Evolutionary conservation across 1,139 yeast species (phyloP).

Genomic region (Trichomonascaceae sp.): DNA sequence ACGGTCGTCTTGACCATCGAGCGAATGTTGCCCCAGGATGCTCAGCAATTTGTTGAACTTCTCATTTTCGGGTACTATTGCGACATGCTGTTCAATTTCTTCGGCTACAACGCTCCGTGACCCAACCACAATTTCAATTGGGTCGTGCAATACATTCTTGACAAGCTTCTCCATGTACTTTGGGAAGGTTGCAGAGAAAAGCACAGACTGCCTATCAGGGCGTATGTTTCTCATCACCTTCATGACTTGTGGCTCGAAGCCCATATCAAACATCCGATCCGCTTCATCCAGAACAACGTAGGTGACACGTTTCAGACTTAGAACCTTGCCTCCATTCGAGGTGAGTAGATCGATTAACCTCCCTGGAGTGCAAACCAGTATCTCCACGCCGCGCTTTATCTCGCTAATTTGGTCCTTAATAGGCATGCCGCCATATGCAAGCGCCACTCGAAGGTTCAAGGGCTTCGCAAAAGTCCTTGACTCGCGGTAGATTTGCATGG

Average conservation of each 20-base stretch:
- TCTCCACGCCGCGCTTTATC: conserved; percentile 64
- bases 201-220: conserved; percentile 82
- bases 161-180: conserved; percentile 65
- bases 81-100: conserved; percentile 63
- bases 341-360: conserved; percentile 80
- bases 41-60: conserved; percentile 46
- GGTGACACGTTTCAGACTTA: conserved; percentile 57
- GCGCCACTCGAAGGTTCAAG: conserved; percentile 41
- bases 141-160: conserved; percentile 41
- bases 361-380: conserved; percentile 93
- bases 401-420: conserved; percentile 74
- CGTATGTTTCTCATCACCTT: conserved; percentile 67
- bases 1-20: conserved; percentile 32
- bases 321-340: conserved; percentile 68
- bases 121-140: conserved; percentile 72
- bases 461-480: conserved; percentile 43
- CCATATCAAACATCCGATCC: conserved; percentile 93
- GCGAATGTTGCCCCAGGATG: conserved; percentile 35
- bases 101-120: conserved; percentile 74
- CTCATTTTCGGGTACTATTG: conserved; percentile 38
- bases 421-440: conserved; percentile 93
- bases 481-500: conserved; percentile 69
- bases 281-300: conserved; percentile 91
- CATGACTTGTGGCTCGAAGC: conserved; percentile 92
- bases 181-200: conserved; percentile 93